Conservation (phyloP, 1,284 basidiomycete genomes). For the Volvariella surrecta region DNA sequence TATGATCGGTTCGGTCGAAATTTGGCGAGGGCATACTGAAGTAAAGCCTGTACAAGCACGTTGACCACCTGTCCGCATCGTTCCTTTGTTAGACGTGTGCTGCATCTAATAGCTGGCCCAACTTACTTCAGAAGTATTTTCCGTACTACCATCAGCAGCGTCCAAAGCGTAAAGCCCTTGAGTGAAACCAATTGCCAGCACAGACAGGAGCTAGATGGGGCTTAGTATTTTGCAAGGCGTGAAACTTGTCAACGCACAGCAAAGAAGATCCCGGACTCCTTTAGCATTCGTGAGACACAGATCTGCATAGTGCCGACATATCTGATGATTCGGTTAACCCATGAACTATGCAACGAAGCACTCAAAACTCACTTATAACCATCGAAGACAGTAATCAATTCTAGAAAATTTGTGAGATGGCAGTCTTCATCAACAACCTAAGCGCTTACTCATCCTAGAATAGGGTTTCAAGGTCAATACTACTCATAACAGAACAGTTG, state of each 20-base stretch:
- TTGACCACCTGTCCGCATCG: slow-evolving; percentile 58
- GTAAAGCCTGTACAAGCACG: slow-evolving; percentile 70
- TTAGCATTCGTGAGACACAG: slow-evolving; percentile 82
- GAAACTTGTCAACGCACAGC: slow-evolving; percentile 37
- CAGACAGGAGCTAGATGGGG: slow-evolving; percentile 55
- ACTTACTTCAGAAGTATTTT: slow-evolving; percentile 40
- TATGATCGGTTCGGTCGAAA: slow-evolving; percentile 1
- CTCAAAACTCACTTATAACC: slow-evolving; percentile 57
- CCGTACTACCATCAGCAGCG: slow-evolving; percentile 76
- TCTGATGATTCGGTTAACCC: slow-evolving; percentile 21
- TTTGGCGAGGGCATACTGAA: slow-evolving; percentile 45
- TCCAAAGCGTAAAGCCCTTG: slow-evolving; percentile 88
- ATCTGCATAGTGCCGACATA: slow-evolving; percentile 84
- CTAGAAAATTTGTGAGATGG: slow-evolving; percentile 25
- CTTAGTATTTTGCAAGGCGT: slow-evolving; percentile 4
- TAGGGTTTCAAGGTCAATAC: slow-evolving; percentile 5
- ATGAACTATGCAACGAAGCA: slow-evolving; percentile 2
- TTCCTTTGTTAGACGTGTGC: background rate
- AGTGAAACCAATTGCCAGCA: slow-evolving; percentile 78
- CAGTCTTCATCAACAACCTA: background rate
- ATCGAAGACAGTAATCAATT: slow-evolving; percentile 73
- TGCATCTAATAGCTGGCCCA: background rate
- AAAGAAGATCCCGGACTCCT: slow-evolving; percentile 92
- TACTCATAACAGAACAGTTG: background rate
- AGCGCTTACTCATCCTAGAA: slow-evolving; percentile 67